Evolutionary conservation across 371 early-diverging fungal species (phyloP), one percentile per base, ranked within the genome.

Genomic region (Umbelopsis sp.): DNA sequence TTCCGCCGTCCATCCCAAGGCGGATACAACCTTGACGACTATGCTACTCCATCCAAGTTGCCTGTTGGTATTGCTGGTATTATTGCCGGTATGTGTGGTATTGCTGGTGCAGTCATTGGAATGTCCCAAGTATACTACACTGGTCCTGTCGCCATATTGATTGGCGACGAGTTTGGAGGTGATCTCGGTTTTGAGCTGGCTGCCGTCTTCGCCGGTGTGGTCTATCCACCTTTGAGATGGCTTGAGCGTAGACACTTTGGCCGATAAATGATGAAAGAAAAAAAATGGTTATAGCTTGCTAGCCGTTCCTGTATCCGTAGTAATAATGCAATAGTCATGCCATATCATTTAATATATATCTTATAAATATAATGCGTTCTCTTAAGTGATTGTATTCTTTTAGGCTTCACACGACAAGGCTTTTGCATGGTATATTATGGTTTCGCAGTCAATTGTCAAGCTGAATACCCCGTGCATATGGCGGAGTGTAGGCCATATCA

Each of bases 41-140:
- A 71, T 66, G 62, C 69, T 52, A 44, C 48, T 11, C 71, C 67
- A 0, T 63, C 63, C 53, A 50, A 65, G 52, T 53, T 76, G 35
- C 76, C 76, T n/a, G 44, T 44, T 18, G 76, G 76, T 16, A 22
- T 65, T 8, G 71, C 73, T 18, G 76, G 68, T 32, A 51, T 37
- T 44, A 12, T 69, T 20, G 65, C 76, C 14, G 66, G 73, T 24
- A 45, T 38, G 14, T 32, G 65, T 14, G 73, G 74, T 48, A 50
- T 71, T 22, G 68, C 70, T 11, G 76, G 74, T 35, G 74, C 70
- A 14, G 65, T 73, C 22, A 25, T 76, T 37, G 73, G 76, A 18
- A 76, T 76, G 76, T 64, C 70, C 24, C 74, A 76, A 63, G 57
- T 57, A 24, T 76, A 62, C 29, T 76, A 73, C 67, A 50, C 65